Evolutionary conservation across 2,329 filamentous ascomycete species (phyloP).

Genomic region (Myriosclerotinia curreyana): DNA sequence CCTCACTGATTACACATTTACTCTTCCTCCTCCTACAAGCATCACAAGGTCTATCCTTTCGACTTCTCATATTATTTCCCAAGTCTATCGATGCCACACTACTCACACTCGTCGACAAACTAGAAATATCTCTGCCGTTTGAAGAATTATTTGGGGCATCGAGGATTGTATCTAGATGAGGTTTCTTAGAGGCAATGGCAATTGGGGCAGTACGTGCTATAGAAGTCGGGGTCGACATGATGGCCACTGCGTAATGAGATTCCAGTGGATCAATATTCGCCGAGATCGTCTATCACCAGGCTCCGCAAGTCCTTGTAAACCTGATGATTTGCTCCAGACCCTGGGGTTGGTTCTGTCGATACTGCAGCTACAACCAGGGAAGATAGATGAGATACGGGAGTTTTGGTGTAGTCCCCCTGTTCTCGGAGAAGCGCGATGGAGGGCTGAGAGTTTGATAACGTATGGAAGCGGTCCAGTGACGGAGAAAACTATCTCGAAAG

Average conservation of each 20-base stretch:
- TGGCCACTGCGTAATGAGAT: conserved; percentile 31
- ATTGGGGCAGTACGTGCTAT: conserved; percentile 62
- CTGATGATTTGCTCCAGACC: conserved; percentile 33
- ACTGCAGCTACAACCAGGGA: conserved; percentile 31
- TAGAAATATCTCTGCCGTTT: conserved; percentile 35
- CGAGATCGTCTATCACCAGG: conserved; percentile 22
- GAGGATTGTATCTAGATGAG: conserved; percentile 38
- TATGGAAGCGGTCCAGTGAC: not conserved
- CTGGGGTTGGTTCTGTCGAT: conserved; percentile 30
- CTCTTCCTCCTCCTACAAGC: conserved; percentile 71
- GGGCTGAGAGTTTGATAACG: conserved; percentile 21
- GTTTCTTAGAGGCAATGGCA: conserved; percentile 61
- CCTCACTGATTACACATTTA: conserved; percentile 76
- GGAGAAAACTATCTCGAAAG: conserved; percentile 18
- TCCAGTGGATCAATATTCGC: conserved; percentile 23
- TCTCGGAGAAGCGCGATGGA: conserved; percentile 34
- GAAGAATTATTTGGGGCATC: conserved; percentile 28
- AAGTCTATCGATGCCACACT: conserved; percentile 53
- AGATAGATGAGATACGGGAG: conserved; percentile 25
- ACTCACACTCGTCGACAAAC: conserved; percentile 51
- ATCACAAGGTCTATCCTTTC: conserved; percentile 61
- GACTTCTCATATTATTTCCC: conserved; percentile 44
- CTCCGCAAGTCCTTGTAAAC: conserved; percentile 31
- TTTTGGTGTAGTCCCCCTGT: conserved; percentile 27
- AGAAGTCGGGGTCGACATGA: conserved; percentile 47